A percentile compares a stretch with the other conserved stretches of the same genome.
These are phyloP conservation scores for Ganoderma lucidum DNA, from an alignment of 1,284 basidiomycete genomes.

Conservation along the genomic window DNA sequence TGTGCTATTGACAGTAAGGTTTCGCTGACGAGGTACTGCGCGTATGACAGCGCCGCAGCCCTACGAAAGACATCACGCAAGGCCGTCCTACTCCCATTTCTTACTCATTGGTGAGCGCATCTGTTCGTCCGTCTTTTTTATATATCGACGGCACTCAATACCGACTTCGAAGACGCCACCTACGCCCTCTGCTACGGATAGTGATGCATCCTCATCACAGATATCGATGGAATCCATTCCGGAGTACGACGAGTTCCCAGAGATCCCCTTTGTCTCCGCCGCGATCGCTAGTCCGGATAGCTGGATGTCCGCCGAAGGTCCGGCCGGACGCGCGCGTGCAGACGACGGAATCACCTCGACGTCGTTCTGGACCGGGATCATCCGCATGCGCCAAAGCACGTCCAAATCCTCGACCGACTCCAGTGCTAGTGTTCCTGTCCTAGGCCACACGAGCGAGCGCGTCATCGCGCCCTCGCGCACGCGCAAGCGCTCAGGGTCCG, in stretches of 20 bases:
- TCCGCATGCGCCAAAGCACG: slow-evolving; percentile 31
- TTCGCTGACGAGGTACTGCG: background rate
- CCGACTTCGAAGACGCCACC: slow-evolving; percentile 14
- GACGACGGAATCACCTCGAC: slow-evolving; percentile 30
- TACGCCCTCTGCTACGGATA: slow-evolving; percentile 37
- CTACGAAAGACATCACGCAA: slow-evolving; percentile 20
- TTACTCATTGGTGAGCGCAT: slow-evolving; percentile 21
- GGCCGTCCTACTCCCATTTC: slow-evolving; percentile 28
- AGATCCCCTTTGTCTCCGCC: slow-evolving; percentile 42
- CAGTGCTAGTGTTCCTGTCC: slow-evolving; percentile 22
- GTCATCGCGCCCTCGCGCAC: slow-evolving; percentile 33
- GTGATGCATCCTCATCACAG: slow-evolving; percentile 39
- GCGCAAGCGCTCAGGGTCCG: slow-evolving; percentile 39
- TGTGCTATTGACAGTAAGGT: slow-evolving; percentile 8
- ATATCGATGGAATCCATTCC: slow-evolving; percentile 38
- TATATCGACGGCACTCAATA: slow-evolving; percentile 1
- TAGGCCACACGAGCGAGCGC: slow-evolving; percentile 36
- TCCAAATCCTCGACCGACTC: slow-evolving; percentile 37
- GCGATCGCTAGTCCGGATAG: slow-evolving; percentile 24
- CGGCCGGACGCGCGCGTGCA: slow-evolving; percentile 25
- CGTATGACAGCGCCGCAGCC: slow-evolving; percentile 13
- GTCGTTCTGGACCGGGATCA: slow-evolving; percentile 39
- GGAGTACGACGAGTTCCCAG: slow-evolving; percentile 39
- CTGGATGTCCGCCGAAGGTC: slow-evolving; percentile 26
- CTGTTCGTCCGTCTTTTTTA: too few relatives aligned